Base-by-base conservation (phyloP, 2,329 filamentous ascomycete species). In the Phialophora macrospora region DNA sequence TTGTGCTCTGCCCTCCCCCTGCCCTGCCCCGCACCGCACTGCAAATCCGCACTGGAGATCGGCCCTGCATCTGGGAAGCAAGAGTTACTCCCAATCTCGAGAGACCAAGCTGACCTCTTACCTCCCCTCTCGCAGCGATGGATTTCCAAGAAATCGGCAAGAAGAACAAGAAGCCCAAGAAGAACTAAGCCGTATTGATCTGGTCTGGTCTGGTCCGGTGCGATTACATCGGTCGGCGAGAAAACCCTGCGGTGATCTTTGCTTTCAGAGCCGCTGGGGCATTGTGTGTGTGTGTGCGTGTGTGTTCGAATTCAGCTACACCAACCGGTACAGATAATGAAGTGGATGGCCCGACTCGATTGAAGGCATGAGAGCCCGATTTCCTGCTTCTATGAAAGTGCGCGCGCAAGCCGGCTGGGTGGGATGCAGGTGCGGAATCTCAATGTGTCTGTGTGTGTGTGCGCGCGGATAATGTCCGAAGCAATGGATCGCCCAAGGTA, bases 81-180 rank as follows among this genome's bases (percentile, higher is more conserved):
- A 34, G 2, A 26, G 3, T 34, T n/a, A 9, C 44, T 11, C 17
- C 11, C 57, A 51, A 1, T 24, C 8, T 51, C 20, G 11, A 51
- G 20, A 46, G 12, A 22, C 57, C 34, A 38, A 32, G 38, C 32
- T 52, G 59, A 65, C 69, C 67, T 58, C 67, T 55, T 26, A 4
- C 56, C 17, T 22, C 7, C 57, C 28, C 49, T 55, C 38, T 7
- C 48, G 57, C 57, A 73, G 72, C 63, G 9, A 64, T 73, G 63
- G 66, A 68, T 9, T 69, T 72, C 61, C 62, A 66, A 32, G 72
- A 73, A 41, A 66, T 73, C 60, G 63, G 66, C 64, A 72, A 69
- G 67, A 73, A 72, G 67, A 69, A 65, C 62, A 73, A 73, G 71
- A 73, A 73, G 65, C 30, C 69, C 49, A 72, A 72, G 68, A 73